Base-by-base conservation (phyloP, 1,284 basidiomycete genomes). In the Ustanciosporium gigantosporum region DNA sequence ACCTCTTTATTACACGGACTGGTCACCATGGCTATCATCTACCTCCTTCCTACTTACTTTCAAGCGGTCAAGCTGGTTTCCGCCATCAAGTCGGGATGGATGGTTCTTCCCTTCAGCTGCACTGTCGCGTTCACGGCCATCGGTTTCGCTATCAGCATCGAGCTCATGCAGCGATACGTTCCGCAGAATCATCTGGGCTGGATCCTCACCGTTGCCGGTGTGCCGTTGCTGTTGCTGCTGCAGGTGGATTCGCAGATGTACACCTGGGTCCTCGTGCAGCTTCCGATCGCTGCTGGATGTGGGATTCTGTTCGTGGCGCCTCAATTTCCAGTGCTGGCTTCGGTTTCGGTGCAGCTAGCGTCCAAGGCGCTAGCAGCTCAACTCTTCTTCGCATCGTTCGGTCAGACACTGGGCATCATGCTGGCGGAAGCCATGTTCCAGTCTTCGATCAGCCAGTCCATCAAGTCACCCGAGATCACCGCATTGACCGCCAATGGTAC, bases 401-500 rank as follows among this genome's bases (percentile, higher is more conserved):
- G 43, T n/a, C 56, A 66, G 31, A 66, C 62, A 4, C 31, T 66
- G 4, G 62, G 62, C 4, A 66, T 66, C 38, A 57, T 57, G 51
- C 38, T 66, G 6, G 62, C 41, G 6, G 52, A 61, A 41, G 51
- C 62, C 3, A 52, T 60, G 4, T 56, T 66, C 15, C 62, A 66
- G 42, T 56, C 45, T 4, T 49, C 47, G 15, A 34, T 62, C 4
- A 46, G 52, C 45, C 37, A 36, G 8, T 16, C 41, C 6, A 60
- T 60, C 50, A 49, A 48, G 21, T 49, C 52, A 0, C 37, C 41
- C 0, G 3, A 17, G 15, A 55, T 61, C 25, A 41, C 44, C 19
- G 23, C 32, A 1, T 39, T 56, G 5, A 40, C 46, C 7, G 38
- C 40, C n/a, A 55, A 56, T 25, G 52, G 47, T 14, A 38, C 37